Evolutionary conservation across 2,329 filamentous ascomycete genomes (phyloP).

Genomic region (Aspergillus chevalieri): DNA sequence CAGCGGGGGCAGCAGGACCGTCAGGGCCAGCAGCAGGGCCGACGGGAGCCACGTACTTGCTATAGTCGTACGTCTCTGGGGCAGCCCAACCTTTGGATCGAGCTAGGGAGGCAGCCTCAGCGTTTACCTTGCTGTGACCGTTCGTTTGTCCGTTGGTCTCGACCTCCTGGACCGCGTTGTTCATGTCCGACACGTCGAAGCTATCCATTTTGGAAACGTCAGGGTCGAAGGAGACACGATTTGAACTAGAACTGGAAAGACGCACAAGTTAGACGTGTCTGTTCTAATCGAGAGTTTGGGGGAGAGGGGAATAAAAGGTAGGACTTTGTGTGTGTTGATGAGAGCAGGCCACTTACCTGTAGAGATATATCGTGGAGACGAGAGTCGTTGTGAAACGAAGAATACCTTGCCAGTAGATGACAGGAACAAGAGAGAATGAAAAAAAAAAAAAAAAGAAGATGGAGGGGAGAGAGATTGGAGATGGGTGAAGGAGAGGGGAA

Average conservation of each 20-base stretch:
- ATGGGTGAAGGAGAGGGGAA: constrained; percentile 2
- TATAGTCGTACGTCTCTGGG: constrained; percentile 34
- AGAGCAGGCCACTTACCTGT: background rate
- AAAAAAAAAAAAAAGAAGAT: constrained; percentile 1
- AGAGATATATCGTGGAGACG: background rate
- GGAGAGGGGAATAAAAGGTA: background rate
- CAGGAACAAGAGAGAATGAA: background rate
- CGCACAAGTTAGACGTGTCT: background rate
- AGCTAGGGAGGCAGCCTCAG: constrained; percentile 25
- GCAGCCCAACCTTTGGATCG: constrained; percentile 35
- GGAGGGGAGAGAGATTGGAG: background rate
- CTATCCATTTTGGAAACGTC: constrained; percentile 10
- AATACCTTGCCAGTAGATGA: constrained; percentile 1
- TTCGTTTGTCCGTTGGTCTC: constrained; percentile 1
- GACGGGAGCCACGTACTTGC: constrained; percentile 17
- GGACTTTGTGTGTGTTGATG: too few species aligned
- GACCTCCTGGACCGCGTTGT: constrained; percentile 16
- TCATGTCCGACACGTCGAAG: constrained; percentile 17
- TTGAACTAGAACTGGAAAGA: background rate
- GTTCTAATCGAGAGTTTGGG: background rate
- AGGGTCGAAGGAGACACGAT: too few species aligned
- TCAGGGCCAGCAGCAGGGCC: constrained; percentile 7
- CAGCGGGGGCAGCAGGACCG: too few species aligned
- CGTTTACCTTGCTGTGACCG: constrained; percentile 15
- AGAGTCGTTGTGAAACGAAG: background rate